Evolutionary conservation across 139 green algal genomes (phyloP), one percentile per base, ranked within the genome.

Genomic region (Tetraselmis chui): DNA sequence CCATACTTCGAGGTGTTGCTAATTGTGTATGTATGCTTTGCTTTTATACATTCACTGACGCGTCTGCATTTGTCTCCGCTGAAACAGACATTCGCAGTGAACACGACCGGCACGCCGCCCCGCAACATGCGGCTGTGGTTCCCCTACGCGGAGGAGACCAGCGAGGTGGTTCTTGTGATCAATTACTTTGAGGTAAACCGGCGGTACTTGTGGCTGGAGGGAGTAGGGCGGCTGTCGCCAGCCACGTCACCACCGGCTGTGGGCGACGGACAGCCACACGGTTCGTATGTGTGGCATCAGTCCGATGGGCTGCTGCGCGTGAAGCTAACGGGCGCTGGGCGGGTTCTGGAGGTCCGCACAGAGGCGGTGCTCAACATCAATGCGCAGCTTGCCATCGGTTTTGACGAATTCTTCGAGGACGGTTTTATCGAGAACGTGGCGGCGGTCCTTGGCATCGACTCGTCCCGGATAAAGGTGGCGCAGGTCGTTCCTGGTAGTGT

Each of bases 271-370:
- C 28, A 24, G 32, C 58, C 76, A 27, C 59, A 80, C 30, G 81
- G 81, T 23, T n/a, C 76, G 1, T 85, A 82, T 28, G 81, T 67
- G 76, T 85, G 82, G 82, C 31, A 82, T 58, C 82, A 85, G 32
- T 1, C 26, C 29, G 29, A 26, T 1, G 59, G 67, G 26, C 45
- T 81, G 2, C 31, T 84, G 2, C 30, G 25, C n/a, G 27, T 78
- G 2, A 59, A 79, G 75, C 26, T 85, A 5, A 82, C 26, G 25
- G 82, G 82, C 1, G 18, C 28, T 1, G 80, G 67, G 59, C 45
- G 45, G 11, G 32, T 74, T 1, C 24, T 84, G 2, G 80, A 84
- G 67, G 30, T 84, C 67, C 59, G 80, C 29, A 84, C 80, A 24
- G 80, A 84, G 67, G n/a, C n/a, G 29, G 76, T 82, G 26, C 24